Conservation (phyloP, 2,329 filamentous ascomycete genomes). For the Colletotrichum salicis region DNA sequence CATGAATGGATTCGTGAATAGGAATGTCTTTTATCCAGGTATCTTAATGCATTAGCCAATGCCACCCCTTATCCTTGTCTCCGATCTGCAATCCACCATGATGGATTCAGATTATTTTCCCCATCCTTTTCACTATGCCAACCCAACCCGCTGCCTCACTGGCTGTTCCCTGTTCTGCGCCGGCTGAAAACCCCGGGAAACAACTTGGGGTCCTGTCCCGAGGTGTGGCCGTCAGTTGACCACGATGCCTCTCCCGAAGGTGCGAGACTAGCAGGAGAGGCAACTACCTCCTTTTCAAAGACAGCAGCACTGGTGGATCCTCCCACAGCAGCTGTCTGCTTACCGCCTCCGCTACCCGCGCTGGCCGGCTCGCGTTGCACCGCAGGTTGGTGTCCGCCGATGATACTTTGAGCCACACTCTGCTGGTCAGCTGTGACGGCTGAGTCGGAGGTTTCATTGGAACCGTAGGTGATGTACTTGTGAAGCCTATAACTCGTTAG, state of each 20-base stretch:
- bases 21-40: background rate
- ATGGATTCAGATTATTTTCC: background rate
- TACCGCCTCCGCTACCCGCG: background rate
- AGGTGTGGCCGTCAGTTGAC: constrained; percentile 57
- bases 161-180: constrained; percentile 41
- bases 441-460: constrained; percentile 2
- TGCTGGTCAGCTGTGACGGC: constrained; percentile 14
- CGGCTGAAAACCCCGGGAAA: constrained; percentile 76
- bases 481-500: constrained; percentile 26
- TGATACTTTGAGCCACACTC: constrained; percentile 18
- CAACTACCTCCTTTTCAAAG: constrained; percentile 7
- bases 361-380: constrained; percentile 3
- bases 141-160: background rate
- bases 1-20: background rate
- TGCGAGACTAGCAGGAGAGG: constrained; percentile 25
- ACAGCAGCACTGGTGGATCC: background rate
- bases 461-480: constrained; percentile 27
- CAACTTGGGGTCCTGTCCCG: constrained; percentile 72
- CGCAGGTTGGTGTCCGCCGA: constrained; percentile 14
- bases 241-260: constrained; percentile 47
- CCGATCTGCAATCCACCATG: background rate
- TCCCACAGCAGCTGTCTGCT: background rate
- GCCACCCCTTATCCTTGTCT: background rate
- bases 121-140: background rate
- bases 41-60: background rate